Conservation (phyloP, 305 asterid species). For the Plantago coronopus region DNA sequence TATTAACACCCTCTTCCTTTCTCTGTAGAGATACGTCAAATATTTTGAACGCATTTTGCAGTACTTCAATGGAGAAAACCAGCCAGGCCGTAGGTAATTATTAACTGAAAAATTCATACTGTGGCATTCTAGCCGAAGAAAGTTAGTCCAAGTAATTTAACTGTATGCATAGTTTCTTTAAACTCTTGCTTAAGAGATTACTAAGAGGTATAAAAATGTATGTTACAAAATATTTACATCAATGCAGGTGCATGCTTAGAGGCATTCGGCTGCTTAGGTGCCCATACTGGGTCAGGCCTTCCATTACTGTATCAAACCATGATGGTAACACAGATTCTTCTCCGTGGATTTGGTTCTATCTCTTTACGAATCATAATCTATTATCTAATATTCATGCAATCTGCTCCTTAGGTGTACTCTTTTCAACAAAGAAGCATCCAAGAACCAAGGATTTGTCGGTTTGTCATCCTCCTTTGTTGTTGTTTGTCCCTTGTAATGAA, state of each 20-base stretch:
- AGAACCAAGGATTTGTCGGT: conserved; percentile 96
- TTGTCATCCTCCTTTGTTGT: conserved; percentile 27
- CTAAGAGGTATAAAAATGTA: conserved; percentile 1
- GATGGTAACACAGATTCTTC: conserved; percentile 43
- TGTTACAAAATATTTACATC: conserved; percentile 9
- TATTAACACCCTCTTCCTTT: conserved; percentile 18
- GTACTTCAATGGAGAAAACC: conserved; percentile 95
- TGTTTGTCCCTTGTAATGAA: neutral
- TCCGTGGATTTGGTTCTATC: neutral
- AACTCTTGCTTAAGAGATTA: too few relatives aligned
- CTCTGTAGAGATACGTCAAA: conserved; percentile 85
- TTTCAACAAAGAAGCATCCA: conserved; percentile 89
- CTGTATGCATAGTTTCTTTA: neutral
- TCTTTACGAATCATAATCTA: neutral
- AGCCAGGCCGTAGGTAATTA: conserved; percentile 95
- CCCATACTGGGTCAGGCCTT: conserved; percentile 96
- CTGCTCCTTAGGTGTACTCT: conserved; percentile 68
- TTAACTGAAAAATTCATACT: neutral
- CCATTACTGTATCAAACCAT: conserved; percentile 85
- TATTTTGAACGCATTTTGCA: conserved; percentile 82
- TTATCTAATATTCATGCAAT: conserved; percentile 4
- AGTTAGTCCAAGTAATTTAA: conserved; percentile 13
- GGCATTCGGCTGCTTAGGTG: conserved; percentile 95
- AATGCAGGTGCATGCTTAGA: conserved; percentile 89
- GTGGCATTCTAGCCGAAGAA: conserved; percentile 13